phyloP scores from a whole-genome alignment of 305 asterid genomes.

The Fraxinus xanthoxyloides region DNA sequence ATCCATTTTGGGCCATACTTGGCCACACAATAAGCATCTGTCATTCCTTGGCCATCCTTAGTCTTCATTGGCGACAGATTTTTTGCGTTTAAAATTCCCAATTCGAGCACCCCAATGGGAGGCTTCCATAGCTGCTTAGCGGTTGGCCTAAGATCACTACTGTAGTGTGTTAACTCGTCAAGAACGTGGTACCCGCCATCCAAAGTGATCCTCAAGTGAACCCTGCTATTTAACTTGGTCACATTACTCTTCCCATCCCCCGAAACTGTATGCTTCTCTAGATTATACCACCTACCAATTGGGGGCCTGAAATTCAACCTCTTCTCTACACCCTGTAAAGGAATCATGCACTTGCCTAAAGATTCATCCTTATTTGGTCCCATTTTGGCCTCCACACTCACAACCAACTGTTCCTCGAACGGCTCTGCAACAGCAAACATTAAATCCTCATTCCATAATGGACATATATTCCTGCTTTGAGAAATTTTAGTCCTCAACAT shows the following conservation, averaged over 20 bases:
- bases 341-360: constrained; percentile 60
- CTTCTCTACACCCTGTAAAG: constrained; percentile 58
- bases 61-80: constrained; percentile 65
- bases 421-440: constrained; percentile 86
- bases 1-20: constrained; percentile 95
- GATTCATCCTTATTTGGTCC: constrained; percentile 59
- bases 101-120: constrained; percentile 69
- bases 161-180: constrained; percentile 79
- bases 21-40: constrained; percentile 89
- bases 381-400: constrained; percentile 60
- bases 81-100: constrained; percentile 74
- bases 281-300: constrained; percentile 61
- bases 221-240: constrained; percentile 42
- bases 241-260: constrained; percentile 49
- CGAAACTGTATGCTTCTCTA: constrained; percentile 47
- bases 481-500: constrained; percentile 56
- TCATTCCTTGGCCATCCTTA: constrained; percentile 50
- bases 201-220: constrained; percentile 68
- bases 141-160: constrained; percentile 75
- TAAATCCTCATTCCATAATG: constrained; percentile 89
- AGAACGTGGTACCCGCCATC: constrained; percentile 97
- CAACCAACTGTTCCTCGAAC: constrained; percentile 64
- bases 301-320: constrained; percentile 64
- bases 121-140: constrained; percentile 83
- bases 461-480: constrained; percentile 38